These are phyloP conservation scores for Lachnellula occidentalis DNA, from an alignment of 2,329 filamentous ascomycete species.

Conservation along the genomic window DNA sequence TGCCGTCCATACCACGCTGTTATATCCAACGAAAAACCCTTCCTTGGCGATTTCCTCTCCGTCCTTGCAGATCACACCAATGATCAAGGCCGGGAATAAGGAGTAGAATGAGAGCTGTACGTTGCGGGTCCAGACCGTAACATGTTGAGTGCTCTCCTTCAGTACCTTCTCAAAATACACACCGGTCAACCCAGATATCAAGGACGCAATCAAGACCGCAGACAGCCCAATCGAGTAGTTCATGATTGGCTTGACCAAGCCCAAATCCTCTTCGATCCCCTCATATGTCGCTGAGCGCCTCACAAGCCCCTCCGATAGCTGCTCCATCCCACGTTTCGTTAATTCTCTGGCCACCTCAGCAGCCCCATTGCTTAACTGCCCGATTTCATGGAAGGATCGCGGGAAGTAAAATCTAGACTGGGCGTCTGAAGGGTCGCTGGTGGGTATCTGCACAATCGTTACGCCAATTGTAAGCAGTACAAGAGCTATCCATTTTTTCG, in stretches of 20 bases:
- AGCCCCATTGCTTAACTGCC: slow-evolving; percentile 53
- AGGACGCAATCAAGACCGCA: slow-evolving; percentile 71
- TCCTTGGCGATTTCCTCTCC: slow-evolving; percentile 75
- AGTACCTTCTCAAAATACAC: slow-evolving; percentile 89
- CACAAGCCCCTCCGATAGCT: slow-evolving; percentile 39
- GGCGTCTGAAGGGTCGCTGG: slow-evolving; percentile 54
- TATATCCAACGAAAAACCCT: slow-evolving; percentile 94
- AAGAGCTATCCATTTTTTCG: slow-evolving; percentile 74
- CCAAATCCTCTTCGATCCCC: slow-evolving; percentile 67
- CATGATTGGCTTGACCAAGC: slow-evolving; percentile 49
- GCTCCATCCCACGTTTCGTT: slow-evolving; percentile 42
- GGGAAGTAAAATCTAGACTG: slow-evolving; percentile 59
- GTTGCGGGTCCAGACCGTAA: slow-evolving; percentile 89
- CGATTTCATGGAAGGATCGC: slow-evolving; percentile 71
- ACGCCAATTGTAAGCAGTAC: slow-evolving; percentile 77
- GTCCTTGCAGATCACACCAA: slow-evolving; percentile 83
- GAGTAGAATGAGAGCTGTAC: slow-evolving; percentile 94
- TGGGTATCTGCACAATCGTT: slow-evolving; percentile 76
- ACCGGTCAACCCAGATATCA: slow-evolving; percentile 77
- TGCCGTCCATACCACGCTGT: slow-evolving; percentile 82
- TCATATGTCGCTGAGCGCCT: slow-evolving; percentile 85
- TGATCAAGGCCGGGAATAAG: slow-evolving; percentile 78
- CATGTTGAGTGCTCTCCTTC: slow-evolving; percentile 71
- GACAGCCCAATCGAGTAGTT: slow-evolving; percentile 74
- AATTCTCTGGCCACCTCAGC: slow-evolving; percentile 46